phyloP scores from a whole-genome alignment of 805 yeast species.

The Wickerhamiella siamensis region DNA sequence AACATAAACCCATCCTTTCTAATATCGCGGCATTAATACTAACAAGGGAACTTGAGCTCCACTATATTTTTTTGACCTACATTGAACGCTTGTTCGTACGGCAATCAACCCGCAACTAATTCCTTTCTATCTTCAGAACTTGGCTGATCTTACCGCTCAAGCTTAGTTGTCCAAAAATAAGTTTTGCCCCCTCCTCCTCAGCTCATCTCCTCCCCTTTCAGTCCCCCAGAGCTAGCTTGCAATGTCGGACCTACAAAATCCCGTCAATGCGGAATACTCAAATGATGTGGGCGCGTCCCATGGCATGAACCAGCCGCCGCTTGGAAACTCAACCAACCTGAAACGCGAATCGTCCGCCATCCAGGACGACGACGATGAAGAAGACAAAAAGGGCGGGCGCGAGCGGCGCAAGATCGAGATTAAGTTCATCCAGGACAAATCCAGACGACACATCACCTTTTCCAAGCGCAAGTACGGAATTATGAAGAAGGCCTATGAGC shows the following conservation, averaged over 20 bases:
- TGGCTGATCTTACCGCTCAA: no score
- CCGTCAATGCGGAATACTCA: background rate
- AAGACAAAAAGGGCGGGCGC: constrained; percentile 24
- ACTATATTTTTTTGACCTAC: no score
- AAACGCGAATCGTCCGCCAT: constrained; percentile 16
- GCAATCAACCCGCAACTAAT: background rate
- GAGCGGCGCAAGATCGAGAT: constrained; percentile 88
- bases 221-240: no score
- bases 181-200: no score
- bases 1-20: background rate
- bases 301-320: background rate
- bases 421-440: constrained; percentile 92
- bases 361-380: constrained; percentile 37
- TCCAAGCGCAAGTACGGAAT: constrained; percentile 97
- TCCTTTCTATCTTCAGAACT: no score
- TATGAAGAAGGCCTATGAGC: constrained; percentile 98
- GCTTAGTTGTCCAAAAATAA: no score
- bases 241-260: background rate
- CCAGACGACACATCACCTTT: constrained; percentile 94
- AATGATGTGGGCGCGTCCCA: background rate
- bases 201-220: no score
- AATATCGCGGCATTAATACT: background rate
- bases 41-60: background rate
- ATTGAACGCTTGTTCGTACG: background rate
- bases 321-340: background rate